These are phyloP conservation scores for Phytophthora melonis DNA, from an alignment of 352 stramenopile species.

Conservation along the genomic window DNA sequence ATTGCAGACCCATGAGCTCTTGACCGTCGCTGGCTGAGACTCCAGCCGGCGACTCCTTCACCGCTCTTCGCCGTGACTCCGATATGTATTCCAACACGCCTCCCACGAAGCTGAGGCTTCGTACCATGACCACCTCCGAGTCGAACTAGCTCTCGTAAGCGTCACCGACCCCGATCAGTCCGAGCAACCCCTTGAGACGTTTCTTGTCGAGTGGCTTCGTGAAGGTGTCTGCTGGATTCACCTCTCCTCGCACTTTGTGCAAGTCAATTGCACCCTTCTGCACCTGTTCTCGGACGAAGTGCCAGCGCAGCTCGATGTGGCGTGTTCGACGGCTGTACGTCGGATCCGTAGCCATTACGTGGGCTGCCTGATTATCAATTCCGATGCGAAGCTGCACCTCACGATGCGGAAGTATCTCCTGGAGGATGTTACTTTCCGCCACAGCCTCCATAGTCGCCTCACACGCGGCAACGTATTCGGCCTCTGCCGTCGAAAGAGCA, in stretches of 20 bases:
- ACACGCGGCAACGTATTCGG: constrained; percentile 8
- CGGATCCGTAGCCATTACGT: neutral
- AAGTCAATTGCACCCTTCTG: neutral
- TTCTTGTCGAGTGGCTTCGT: constrained; percentile 6
- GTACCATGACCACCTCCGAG: too few species aligned
- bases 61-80: too few species aligned
- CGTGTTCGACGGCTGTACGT: constrained; percentile 4
- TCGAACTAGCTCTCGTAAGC: too few species aligned
- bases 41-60: too few species aligned
- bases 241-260: constrained; percentile 1
- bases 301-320: constrained; percentile 7
- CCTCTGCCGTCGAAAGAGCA: too few species aligned
- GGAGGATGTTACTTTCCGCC: constrained; percentile 7
- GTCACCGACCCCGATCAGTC: too few species aligned
- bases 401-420: neutral
- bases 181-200: neutral
- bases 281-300: constrained; percentile 5
- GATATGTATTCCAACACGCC: too few species aligned
- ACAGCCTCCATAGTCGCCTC: constrained; percentile 10
- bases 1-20: too few species aligned
- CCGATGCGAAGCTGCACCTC: neutral
- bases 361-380: constrained; percentile 6
- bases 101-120: too few species aligned
- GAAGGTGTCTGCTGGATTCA: constrained; percentile 3
- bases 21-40: too few species aligned